These are phyloP conservation scores for Hura crepitans DNA, from an alignment of 441 rosid species.

Conservation along the genomic window DNA sequence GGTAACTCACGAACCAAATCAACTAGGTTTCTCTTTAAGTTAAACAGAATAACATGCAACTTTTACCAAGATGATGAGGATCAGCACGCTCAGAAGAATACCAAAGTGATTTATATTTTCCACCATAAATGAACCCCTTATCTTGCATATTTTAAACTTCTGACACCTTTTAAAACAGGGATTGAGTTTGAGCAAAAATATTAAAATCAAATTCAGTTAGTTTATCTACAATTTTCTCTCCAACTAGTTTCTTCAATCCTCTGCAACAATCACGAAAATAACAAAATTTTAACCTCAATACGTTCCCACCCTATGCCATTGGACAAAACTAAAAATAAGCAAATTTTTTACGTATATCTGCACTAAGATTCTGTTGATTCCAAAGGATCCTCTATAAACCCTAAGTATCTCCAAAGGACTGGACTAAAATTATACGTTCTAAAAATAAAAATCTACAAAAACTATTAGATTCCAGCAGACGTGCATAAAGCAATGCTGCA, in stretches of 20 bases:
- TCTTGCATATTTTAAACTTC: no score
- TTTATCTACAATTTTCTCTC: constrained; percentile 8
- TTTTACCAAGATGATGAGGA: not conserved
- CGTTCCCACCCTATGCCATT: constrained; percentile 2
- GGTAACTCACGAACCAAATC: not conserved
- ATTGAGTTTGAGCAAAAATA: no score
- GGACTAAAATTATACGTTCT: no score
- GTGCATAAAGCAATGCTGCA: not conserved
- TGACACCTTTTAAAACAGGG: no score
- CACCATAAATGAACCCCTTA: no score
- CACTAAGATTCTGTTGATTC: not conserved
- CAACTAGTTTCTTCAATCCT: no score
- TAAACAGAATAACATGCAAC: not conserved
- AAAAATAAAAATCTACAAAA: no score
- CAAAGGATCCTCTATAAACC: no score
- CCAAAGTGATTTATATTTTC: no score
- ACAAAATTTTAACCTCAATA: not conserved
- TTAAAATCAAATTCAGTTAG: not conserved
- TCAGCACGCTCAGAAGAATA: not conserved
- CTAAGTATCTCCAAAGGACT: no score
- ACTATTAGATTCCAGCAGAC: no score
- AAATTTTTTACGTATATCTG: constrained; percentile 10
- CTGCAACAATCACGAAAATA: not conserved
- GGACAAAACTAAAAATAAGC: constrained; percentile 14
- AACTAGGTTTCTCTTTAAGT: not conserved